Conservation (phyloP, 352 stramenopile species). For the Globisporangium apiculatum region DNA sequence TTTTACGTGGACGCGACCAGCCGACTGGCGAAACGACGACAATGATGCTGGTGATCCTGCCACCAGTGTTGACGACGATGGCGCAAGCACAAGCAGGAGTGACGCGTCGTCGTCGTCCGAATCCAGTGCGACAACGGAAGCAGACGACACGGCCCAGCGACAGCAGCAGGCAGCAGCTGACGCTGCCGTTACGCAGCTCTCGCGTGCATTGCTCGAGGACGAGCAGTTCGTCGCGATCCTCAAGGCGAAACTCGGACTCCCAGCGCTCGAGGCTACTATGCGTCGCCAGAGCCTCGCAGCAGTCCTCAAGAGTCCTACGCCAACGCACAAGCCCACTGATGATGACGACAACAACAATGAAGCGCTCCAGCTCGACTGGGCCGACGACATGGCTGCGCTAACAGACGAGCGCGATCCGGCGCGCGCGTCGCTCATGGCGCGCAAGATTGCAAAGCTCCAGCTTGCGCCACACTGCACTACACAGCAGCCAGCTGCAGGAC, state of each 20-base stretch:
- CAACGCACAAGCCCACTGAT: too few species aligned
- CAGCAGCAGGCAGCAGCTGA: conserved; percentile 12
- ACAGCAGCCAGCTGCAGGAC: conserved; percentile 10
- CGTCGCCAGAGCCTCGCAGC: background rate
- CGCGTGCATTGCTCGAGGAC: conserved; percentile 37
- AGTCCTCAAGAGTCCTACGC: too few species aligned
- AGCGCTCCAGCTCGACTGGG: conserved; percentile 31
- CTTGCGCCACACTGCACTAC: conserved; percentile 19
- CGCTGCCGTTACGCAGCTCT: conserved; percentile 23
- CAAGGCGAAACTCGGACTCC: conserved; percentile 52
- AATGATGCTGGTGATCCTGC: conserved; percentile 9
- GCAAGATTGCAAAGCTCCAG: conserved; percentile 57
- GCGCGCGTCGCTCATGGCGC: conserved; percentile 37
- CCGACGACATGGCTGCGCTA: conserved; percentile 31
- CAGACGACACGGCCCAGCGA: conserved; percentile 15
- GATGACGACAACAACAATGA: conserved; percentile 13
- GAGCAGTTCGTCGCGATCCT: conserved; percentile 55
- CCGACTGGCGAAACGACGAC: conserved; percentile 20
- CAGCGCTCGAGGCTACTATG: conserved; percentile 7
- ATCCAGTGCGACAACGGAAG: background rate
- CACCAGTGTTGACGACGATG: conserved; percentile 5
- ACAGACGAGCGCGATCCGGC: conserved; percentile 45
- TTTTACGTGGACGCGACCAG: conserved; percentile 43
- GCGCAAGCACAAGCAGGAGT: conserved; percentile 9
- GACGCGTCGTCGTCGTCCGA: conserved; percentile 2